A percentile compares a stretch with the other conserved stretches of the same genome.
These are phyloP conservation scores for Ceratobasidium sp. DNA, from an alignment of 1,284 basidiomycete genomes.

Conservation along the genomic window DNA sequence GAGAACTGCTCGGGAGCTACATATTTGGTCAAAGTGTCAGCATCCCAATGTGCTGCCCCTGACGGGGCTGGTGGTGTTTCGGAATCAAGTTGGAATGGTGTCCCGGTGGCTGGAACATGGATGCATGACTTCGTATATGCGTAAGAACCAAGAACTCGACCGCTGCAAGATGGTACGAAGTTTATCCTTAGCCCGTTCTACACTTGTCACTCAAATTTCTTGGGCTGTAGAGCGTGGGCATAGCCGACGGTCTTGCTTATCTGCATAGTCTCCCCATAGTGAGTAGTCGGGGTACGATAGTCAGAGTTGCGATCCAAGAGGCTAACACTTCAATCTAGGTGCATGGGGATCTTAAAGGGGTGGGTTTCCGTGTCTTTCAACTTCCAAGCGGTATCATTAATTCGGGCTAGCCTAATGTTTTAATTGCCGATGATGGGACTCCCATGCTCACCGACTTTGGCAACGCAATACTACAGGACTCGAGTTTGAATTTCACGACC, in stretches of 20 bases:
- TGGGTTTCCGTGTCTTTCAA: not conserved
- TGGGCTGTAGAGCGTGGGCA: no score
- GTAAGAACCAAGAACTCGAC: not conserved
- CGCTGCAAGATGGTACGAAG: not conserved
- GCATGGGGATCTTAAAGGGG: not conserved
- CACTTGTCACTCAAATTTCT: no score
- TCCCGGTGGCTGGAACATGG: not conserved
- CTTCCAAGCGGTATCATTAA: not conserved
- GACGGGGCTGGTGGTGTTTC: not conserved
- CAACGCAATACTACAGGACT: not conserved
- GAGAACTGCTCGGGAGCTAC: slow-evolving; percentile 24
- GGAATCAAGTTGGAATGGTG: slow-evolving; percentile 13
- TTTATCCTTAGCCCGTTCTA: no score
- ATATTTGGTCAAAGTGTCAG: slow-evolving; percentile 10
- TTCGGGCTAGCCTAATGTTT: not conserved
- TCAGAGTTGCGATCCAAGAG: no score
- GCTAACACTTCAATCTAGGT: no score
- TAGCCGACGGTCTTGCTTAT: no score
- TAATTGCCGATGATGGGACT: not conserved
- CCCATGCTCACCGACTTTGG: slow-evolving; percentile 22
- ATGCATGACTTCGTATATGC: not conserved
- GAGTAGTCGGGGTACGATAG: no score
- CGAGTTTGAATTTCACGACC: not conserved
- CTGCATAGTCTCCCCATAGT: no score
- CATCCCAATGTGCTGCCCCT: slow-evolving; percentile 15